Evolutionary conservation across 441 rosid genomes (phyloP).

Genomic region (Macaranga tanarius): DNA sequence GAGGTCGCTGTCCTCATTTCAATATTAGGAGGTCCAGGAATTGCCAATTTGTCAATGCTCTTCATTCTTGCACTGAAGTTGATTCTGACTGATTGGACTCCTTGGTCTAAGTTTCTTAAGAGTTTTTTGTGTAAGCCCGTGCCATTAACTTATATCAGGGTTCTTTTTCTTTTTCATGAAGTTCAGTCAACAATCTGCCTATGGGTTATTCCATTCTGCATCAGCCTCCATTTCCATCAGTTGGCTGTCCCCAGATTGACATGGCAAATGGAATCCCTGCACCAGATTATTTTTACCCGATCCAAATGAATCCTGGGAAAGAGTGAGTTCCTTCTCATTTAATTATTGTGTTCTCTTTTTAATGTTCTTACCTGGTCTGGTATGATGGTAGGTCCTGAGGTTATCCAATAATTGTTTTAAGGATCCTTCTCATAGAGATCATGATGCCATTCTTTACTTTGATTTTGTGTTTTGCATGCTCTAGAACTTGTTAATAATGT

Average conservation of each 20-base stretch:
- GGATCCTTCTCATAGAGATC: background rate
- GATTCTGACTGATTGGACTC: background rate
- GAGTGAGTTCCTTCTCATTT: conserved; percentile 28
- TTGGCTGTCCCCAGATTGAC: conserved; percentile 29
- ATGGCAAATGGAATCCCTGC: conserved; percentile 33
- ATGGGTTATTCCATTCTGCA: conserved; percentile 15
- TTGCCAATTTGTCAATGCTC: background rate
- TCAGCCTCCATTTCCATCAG: conserved; percentile 21
- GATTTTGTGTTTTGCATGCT: background rate
- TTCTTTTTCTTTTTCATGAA: conserved; percentile 10
- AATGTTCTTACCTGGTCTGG: background rate
- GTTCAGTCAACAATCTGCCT: conserved; percentile 31
- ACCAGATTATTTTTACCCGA: conserved; percentile 25
- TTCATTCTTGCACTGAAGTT: background rate
- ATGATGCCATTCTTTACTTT: background rate
- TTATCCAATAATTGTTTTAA: background rate
- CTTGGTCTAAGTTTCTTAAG: background rate
- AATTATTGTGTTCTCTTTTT: background rate
- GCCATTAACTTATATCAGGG: background rate
- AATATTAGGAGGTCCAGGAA: background rate
- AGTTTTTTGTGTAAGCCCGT: background rate
- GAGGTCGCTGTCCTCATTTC: background rate
- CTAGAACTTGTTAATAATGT: no score
- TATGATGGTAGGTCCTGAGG: background rate
- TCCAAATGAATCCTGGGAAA: conserved; percentile 27